Base-by-base conservation (phyloP, 2,329 filamentous ascomycete species). In the Arthrobotrys iridis region DNA sequence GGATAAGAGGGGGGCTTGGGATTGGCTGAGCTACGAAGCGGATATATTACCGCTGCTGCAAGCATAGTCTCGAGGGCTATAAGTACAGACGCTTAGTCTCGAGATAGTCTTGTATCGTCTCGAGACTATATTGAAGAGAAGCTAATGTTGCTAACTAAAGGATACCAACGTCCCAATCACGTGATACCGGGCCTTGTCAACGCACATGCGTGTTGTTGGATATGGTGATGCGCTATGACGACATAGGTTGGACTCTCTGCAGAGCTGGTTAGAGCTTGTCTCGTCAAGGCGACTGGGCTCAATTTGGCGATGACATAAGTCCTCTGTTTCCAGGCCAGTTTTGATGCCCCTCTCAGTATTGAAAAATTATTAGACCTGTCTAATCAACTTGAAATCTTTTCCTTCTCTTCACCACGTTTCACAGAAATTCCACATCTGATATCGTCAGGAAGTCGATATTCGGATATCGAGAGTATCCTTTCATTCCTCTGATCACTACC, bases 1-100 rank as follows among this genome's bases (percentile, higher is more conserved):
- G 26, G 67, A 78, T 68, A 45, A 24, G 64, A 55, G 10, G 28
- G 77, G 67, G 15, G 35, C 41, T 8, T 79, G 79, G 79, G 37
- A 58, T 20, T 77, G 73, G 76, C n/a, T 79, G 35, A 59, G 77
- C 35, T 77, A 74, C 15, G 45, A 46, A 13, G 30, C 48, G 26
- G 78, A 78, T 62, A 64, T 79, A 7, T 15, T 73, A 18, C 26
- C 40, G 18, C 2, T 64, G 6, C 48, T 72, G 28, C 35, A 43
- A 8, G 20, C 48, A 8, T 35, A 33, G 48, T 52, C 48, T 52
- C 28, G 45, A 50, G 24, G 15, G 24, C n/a, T 4, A 10, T 2
- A 13, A n/a, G n/a, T 4, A 11, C 11, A 40, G 35, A 40, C 4
- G 28, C 4, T 4, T 40, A 40, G 11, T 15, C 45, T 30, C 1